Base-by-base conservation (phyloP, 257 asterid genomes). In the Solanum corneliomulleri region DNA sequence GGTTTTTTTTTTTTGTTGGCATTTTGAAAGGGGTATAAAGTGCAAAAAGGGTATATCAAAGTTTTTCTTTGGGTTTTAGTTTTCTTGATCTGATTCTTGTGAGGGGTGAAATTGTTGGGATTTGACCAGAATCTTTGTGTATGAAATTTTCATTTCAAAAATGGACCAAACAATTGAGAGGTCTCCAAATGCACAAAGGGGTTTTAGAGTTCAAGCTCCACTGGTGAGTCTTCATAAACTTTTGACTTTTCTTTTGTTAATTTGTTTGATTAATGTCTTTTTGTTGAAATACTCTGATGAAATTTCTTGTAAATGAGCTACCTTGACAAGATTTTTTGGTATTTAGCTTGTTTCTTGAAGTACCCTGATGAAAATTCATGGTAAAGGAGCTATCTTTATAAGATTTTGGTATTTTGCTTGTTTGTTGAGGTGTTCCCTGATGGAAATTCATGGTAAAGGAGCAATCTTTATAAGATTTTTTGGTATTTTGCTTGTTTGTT, bases 191-290 rank as follows among this genome's bases (percentile, higher is more conserved):
- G 96, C 83, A 74, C 94, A 89, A 47, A 96, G 98, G 97, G 95
- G 93, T 86, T 92, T 87, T 90, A 91, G 99, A 92, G 93, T 94
- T 88, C 99, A 94, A 89, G 95, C 99, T 92, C 98, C 98, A 86
- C 91, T 96, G 98, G 98, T 96, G 92, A 93, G 95, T 88, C 87
- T 56, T 12, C 35, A 47, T 27, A 29, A 56, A 70, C 75, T 88
- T 89, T 89, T n/a, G 45, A 66, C 77, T 39, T 39, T 77, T 58
- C 5, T 86, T 82, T 83, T 83, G 71, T 42, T 62, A 82, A 44
- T 68, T 58, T 44, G 70, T 78, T 72, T 13, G 58, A 86, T 84
- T 86, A 23, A 39, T 87, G 71, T 25, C 27, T 72, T 86, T 86
- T 86, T 70, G 3, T 41, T 56, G 70, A 82, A 72, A 25, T 75